Evolutionary conservation across 2,329 filamentous ascomycete species (phyloP).

Genomic region (Ophiostoma sp.): DNA sequence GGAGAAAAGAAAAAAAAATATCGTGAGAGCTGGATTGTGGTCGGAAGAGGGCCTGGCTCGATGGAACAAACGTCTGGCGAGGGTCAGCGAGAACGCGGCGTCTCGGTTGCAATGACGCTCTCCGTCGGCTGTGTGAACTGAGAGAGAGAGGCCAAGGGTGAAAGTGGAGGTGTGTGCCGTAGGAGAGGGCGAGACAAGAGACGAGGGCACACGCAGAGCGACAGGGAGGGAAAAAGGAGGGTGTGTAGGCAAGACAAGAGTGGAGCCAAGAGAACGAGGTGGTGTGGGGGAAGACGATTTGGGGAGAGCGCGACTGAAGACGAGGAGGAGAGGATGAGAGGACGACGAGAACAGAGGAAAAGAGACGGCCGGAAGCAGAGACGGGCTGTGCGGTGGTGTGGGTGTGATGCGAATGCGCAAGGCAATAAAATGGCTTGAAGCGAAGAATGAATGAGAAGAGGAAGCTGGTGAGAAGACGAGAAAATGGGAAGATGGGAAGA

Average conservation of each 20-base stretch:
- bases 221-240: slow-evolving; percentile 12
- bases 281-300: slow-evolving; percentile 18
- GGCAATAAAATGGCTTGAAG: slow-evolving; percentile 1
- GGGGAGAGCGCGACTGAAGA: slow-evolving; percentile 9
- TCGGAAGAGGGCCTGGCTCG: slow-evolving; percentile 7
- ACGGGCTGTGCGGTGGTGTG: neutral
- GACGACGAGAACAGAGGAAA: neutral
- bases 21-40: slow-evolving; percentile 3
- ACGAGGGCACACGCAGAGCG: neutral
- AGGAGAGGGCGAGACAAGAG: neutral
- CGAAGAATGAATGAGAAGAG: neutral
- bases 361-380: neutral
- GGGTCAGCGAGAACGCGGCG: neutral
- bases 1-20: neutral
- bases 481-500: neutral
- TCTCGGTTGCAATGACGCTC: slow-evolving; percentile 1
- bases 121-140: neutral
- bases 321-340: neutral
- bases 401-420: slow-evolving; percentile 4
- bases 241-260: slow-evolving; percentile 17
- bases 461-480: neutral
- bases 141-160: neutral
- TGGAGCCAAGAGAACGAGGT: slow-evolving; percentile 17
- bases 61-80: slow-evolving; percentile 1
- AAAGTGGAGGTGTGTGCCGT: neutral